Evolutionary conservation across 768 basidiomycete species (phyloP).

Genomic region (Rhizopogon sp.): DNA sequence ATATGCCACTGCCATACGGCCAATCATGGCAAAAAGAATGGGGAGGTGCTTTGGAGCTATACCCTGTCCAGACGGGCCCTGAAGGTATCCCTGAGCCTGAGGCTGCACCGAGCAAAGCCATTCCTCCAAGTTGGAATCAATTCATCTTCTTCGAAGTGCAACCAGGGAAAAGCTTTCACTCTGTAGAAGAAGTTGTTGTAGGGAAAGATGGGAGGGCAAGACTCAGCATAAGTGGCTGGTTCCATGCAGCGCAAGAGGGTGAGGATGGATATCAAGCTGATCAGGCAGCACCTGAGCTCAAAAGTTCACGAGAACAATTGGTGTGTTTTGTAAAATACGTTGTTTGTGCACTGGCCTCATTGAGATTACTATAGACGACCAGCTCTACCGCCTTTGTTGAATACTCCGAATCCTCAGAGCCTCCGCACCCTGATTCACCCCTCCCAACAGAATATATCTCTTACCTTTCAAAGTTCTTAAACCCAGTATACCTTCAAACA

Average conservation of each 20-base stretch:
- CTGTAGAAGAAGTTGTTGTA: slow-evolving; percentile 94
- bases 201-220: slow-evolving; percentile 66
- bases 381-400: slow-evolving; percentile 55
- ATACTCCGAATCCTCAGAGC: slow-evolving; percentile 43
- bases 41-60: slow-evolving; percentile 94
- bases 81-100: slow-evolving; percentile 66
- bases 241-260: slow-evolving; percentile 86
- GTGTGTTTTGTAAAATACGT: slow-evolving; percentile 44
- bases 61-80: slow-evolving; percentile 59
- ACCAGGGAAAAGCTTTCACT: slow-evolving; percentile 92
- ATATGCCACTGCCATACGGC: slow-evolving; percentile 78
- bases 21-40: slow-evolving; percentile 82
- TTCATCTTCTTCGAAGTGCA: slow-evolving; percentile 90
- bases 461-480: slow-evolving; percentile 82
- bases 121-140: slow-evolving; percentile 85
- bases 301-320: slow-evolving; percentile 90
- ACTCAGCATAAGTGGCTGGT: slow-evolving; percentile 94
- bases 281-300: slow-evolving; percentile 36
- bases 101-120: slow-evolving; percentile 54
- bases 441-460: slow-evolving; percentile 56
- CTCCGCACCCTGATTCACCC: slow-evolving; percentile 44
- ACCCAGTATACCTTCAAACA: slow-evolving; percentile 84
- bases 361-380: slow-evolving; percentile 41
- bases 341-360: slow-evolving; percentile 4
- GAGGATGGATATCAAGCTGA: slow-evolving; percentile 81